Evolutionary conservation across 331 rosid species (phyloP), one percentile per base, ranked within the genome.

Genomic region (Phaseolus coccineus): DNA sequence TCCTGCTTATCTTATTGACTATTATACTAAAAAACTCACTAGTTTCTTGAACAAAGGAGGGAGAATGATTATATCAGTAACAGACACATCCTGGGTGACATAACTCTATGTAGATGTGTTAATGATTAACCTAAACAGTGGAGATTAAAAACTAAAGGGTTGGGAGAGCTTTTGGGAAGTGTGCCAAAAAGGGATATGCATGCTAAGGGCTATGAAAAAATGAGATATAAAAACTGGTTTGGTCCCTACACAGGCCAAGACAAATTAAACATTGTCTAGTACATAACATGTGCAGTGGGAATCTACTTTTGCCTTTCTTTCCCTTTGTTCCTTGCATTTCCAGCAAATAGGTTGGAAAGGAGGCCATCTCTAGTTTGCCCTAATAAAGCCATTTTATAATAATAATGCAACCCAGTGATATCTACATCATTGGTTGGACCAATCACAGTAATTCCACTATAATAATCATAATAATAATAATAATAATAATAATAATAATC

Each of bases 281-380:
- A 83, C 83, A 69, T 42, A 76, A 84, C 93, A 89, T 91, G 92
- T 86, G 89, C 79, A 59, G 47, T 61, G 80, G 92, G 93, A 88
- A 91, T 89, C 92, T 90, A 86, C 92, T 84, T 85, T 83, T 64
- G 65, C 77, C 85, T 61, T 71, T 73, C 42, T 81, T 59, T 71
- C 79, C 62, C 78, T 84, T 77, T 83, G 91, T 87, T 80, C 90
- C 93, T 89, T 86, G 80, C 86, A 86, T 86, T 81, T 89, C 87
- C 90, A 86, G 90, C 96, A 86, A 89, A 70, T 88, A 79, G 86
- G 86, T 77, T 87, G 88, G 87, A 88, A 85, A 80, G 87, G 57
- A 81, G 56, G 76, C 79, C 84, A 85, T 71, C 77, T 71, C 91
- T 78, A 74, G 83, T 89, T 83, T 76, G 56, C 76, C 74, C 84